Evolutionary conservation across 345 rosid species (phyloP).

Genomic region (Rhodomyrtus tomentosa): DNA sequence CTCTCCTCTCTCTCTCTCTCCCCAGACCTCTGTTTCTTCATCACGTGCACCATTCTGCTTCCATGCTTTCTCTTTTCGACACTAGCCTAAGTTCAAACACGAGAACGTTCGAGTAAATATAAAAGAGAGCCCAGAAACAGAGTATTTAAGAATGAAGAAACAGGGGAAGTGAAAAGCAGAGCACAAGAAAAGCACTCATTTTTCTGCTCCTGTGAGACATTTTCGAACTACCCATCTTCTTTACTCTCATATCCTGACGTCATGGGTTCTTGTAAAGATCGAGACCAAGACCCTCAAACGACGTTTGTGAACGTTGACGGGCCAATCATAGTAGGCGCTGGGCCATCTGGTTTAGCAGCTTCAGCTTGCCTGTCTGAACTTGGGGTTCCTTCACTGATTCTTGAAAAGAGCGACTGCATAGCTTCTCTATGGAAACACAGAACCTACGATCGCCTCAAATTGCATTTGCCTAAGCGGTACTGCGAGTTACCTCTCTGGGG

Average conservation of each 20-base stretch:
- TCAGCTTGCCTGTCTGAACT: conserved; percentile 55
- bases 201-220: neutral
- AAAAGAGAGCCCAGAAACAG: neutral
- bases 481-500: conserved; percentile 64
- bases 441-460: conserved; percentile 83
- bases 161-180: neutral
- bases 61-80: neutral
- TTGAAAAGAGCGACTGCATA: conserved; percentile 61
- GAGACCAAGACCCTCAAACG: conserved; percentile 4
- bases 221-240: neutral
- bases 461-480: conserved; percentile 82
- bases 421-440: conserved; percentile 75
- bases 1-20: neutral
- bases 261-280: conserved; percentile 29
- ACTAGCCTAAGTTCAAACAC: neutral
- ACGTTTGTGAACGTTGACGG: conserved; percentile 17
- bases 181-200: neutral
- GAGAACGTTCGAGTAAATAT: neutral
- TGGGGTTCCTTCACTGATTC: conserved; percentile 56
- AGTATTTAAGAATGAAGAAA: neutral
- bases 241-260: neutral
- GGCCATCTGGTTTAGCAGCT: conserved; percentile 79
- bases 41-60: neutral
- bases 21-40: neutral
- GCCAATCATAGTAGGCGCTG: conserved; percentile 91